Evolutionary conservation across 1,284 basidiomycete species (phyloP), one percentile per base, ranked within the genome.

Genomic region (Microbotryomycetes sp.): DNA sequence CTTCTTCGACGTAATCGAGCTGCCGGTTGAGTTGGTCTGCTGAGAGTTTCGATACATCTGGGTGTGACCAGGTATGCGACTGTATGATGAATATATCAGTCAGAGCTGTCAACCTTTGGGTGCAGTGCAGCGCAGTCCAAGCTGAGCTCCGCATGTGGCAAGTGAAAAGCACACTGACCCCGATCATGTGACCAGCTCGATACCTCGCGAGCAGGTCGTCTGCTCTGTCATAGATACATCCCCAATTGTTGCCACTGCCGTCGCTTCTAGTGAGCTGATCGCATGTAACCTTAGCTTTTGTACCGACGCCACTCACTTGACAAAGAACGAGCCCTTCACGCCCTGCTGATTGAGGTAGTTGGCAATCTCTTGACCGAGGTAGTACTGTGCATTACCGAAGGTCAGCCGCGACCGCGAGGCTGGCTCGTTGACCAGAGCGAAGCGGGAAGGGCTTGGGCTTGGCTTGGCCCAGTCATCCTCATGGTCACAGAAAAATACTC

Each of bases 141-240:
- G n/a, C n/a, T n/a, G n/a, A n/a, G n/a, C n/a, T n/a, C n/a, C n/a
- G n/a, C n/a, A n/a, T n/a, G n/a, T n/a, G n/a, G n/a, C n/a, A n/a
- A n/a, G n/a, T n/a, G n/a, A n/a, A n/a, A n/a, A n/a, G 36, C 36
- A 42, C 36, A 42, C 9, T 42, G 36, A 59, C 70, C 2, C 66
- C 74, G 30, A 75, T 71, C 36, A 70, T 54, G 57, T 76, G 74
- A 1, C 74, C 74, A 0, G 57, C 60, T 15, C 63, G 62, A 59
- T 70, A 73, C 1, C 67, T 59, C 26, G 56, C 53, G 4, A 62
- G 50, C 15, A 74, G 51, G 16, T 62, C 61, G 19, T 69, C 67
- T 2, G 66, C 64, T 12, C 60, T 15, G 58, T 73, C 67, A 57
- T 73, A 74, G 26, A 73, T 69, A 56, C 73, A 73, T 9, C 45